Evolutionary conservation across 2,329 filamentous ascomycete genomes (phyloP).

Genomic region (Colletotrichum endophyticum): DNA sequence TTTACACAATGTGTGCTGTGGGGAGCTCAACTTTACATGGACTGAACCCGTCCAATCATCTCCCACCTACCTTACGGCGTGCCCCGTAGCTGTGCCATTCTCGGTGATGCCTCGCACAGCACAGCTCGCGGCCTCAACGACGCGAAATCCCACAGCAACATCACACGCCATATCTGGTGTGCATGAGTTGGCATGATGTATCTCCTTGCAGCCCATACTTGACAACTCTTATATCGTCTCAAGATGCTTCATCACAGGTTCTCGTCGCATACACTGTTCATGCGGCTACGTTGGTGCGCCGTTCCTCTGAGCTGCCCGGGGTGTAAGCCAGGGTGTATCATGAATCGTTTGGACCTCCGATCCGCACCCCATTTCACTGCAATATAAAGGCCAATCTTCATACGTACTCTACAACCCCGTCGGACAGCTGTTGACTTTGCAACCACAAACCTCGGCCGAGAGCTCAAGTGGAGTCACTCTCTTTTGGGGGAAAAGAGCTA

Average conservation of each 20-base stretch:
- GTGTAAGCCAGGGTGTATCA: background rate
- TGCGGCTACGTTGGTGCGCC: background rate
- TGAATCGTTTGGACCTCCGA: background rate
- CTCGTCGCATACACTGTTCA: background rate
- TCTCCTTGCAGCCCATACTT: background rate
- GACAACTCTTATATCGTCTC: background rate
- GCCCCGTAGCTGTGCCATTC: background rate
- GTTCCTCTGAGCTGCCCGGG: background rate
- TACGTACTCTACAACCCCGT: background rate
- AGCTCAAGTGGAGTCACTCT: constrained; percentile 1
- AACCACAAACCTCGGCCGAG: background rate
- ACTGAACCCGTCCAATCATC: background rate
- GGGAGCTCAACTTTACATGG: background rate
- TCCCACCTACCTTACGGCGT: background rate
- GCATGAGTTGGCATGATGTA: background rate
- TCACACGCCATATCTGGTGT: background rate
- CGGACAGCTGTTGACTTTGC: background rate
- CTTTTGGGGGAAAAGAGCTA: background rate
- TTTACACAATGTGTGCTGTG: background rate
- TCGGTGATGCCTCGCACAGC: background rate
- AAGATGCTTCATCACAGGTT: background rate
- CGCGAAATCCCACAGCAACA: background rate
- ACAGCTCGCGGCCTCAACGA: background rate
- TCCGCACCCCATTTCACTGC: background rate
- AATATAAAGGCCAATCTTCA: background rate